Evolutionary conservation across 208 protist genomes (phyloP), one percentile per base, ranked within the genome.

Genomic region (Angomonas deanei): DNA sequence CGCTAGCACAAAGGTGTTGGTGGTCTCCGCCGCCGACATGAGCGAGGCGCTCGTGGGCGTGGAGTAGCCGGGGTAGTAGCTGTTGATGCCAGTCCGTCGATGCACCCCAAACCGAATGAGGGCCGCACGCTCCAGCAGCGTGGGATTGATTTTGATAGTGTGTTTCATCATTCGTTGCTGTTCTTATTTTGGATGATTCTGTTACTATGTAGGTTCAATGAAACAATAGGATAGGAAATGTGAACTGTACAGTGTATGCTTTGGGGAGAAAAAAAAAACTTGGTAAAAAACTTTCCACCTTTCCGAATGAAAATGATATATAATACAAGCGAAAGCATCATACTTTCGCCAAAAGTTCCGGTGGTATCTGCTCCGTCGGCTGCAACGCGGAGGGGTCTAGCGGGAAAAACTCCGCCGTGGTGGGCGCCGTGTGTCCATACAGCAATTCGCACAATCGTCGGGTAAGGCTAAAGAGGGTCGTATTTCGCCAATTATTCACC

Each of bases 1-100:
- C 21, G 86, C 86, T 1, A 90, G 50, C 3, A 82, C 76, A 59
- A 73, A 92, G 27, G 83, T 77, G 71, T 92, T 92, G 17, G 86
- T 89, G 3, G 69, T 64, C 31, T 76, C 75, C 38, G 74, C 53
- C 8, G 81, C 70, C 0, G 80, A 64, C 17, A 74, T 70, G 0
- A 86, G 57, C 26, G 65, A 74, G 0, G 80, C 78, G 10, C 58
- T 68, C 32, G 63, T 64, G 3, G 58, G 66, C 11, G 75, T 59
- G 26, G 72, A 68, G 27, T 66, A 70, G 47, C 59, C 69, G 10
- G 62, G 58, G 70, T 76, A 74, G 68, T 80, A 68, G 56, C 72
- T 67, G 53, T 65, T 72, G 13, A 74, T 46, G 26, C 69, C 61
- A 24, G 69, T 63, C 26, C 82, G 68, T 46, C 75, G 61, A 3